These are phyloP conservation scores for Tuber umbilicatum DNA, from an alignment of 495 filamentous ascomycete genomes.

Conservation along the genomic window DNA sequence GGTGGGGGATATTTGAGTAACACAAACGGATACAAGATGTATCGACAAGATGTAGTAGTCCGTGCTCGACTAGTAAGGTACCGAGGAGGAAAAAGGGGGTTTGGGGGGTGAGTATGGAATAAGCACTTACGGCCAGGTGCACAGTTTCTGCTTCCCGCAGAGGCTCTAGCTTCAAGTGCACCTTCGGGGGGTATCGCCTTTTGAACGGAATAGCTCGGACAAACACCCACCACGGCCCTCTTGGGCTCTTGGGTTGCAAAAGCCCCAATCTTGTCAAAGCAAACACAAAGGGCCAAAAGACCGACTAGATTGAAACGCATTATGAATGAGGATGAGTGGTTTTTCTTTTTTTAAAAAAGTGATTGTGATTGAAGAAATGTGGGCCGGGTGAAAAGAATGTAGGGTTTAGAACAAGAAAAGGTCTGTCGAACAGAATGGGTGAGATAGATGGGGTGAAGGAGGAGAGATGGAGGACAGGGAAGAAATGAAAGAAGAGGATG, in stretches of 20 bases:
- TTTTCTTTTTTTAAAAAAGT: background rate
- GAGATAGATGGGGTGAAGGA: background rate
- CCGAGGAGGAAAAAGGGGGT: too few relatives aligned
- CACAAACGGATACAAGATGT: background rate
- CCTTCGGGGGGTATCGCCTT: background rate
- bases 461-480: background rate
- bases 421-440: background rate
- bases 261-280: background rate
- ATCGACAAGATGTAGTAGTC: background rate
- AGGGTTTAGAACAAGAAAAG: background rate
- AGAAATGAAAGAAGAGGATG: background rate
- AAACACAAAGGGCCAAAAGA: background rate
- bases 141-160: background rate
- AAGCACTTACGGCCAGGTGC: background rate
- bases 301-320: background rate
- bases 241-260: background rate
- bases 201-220: background rate
- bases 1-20: background rate
- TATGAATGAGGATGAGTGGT: background rate
- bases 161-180: background rate
- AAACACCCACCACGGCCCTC: background rate
- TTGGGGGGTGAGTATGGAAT: background rate
- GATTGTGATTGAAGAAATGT: background rate
- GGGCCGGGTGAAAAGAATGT: background rate
- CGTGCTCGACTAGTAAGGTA: background rate